A percentile compares a stretch with the other conserved stretches of the same genome.
These are phyloP conservation scores for Vicia faba DNA, from an alignment of 306 rosid genomes.

Conservation along the genomic window DNA sequence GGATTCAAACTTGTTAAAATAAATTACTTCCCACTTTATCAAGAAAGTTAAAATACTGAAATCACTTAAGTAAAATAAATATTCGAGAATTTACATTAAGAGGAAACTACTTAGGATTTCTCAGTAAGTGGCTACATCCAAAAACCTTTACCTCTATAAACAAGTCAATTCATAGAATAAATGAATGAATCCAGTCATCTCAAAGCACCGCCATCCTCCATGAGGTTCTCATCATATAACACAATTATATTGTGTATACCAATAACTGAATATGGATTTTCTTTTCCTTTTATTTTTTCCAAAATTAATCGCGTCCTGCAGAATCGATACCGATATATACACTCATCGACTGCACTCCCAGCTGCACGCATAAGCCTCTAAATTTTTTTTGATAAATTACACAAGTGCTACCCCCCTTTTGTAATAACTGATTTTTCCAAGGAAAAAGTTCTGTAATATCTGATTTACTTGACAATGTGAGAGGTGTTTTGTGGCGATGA, in stretches of 20 bases:
- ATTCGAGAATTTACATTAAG: not conserved
- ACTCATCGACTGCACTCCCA: constrained; percentile 38
- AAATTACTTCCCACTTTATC: too few species aligned
- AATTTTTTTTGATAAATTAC: constrained; percentile 3
- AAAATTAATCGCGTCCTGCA: constrained; percentile 26
- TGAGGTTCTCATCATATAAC: constrained; percentile 2
- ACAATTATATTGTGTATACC: constrained; percentile 21
- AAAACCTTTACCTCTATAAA: constrained; percentile 34
- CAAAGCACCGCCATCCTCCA: constrained; percentile 24
- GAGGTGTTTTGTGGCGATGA: constrained; percentile 45
- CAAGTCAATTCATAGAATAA: constrained; percentile 24
- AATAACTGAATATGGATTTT: constrained; percentile 29
- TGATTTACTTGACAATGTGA: constrained; percentile 29
- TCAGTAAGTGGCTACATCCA: not conserved
- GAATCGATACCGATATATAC: constrained; percentile 36
- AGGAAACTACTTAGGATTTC: constrained; percentile 12
- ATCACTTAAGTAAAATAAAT: not conserved
- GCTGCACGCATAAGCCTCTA: constrained; percentile 4
- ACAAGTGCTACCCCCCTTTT: constrained; percentile 1
- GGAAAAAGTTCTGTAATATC: constrained; percentile 22
- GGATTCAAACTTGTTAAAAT: too few species aligned
- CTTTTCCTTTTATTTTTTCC: constrained; percentile 3
- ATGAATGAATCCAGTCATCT: constrained; percentile 38
- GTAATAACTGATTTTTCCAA: constrained; percentile 18
- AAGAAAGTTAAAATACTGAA: not conserved